These are phyloP conservation scores for Dictyostelium purpureum DNA, from an alignment of 78 protist genomes.

Conservation along the genomic window DNA sequence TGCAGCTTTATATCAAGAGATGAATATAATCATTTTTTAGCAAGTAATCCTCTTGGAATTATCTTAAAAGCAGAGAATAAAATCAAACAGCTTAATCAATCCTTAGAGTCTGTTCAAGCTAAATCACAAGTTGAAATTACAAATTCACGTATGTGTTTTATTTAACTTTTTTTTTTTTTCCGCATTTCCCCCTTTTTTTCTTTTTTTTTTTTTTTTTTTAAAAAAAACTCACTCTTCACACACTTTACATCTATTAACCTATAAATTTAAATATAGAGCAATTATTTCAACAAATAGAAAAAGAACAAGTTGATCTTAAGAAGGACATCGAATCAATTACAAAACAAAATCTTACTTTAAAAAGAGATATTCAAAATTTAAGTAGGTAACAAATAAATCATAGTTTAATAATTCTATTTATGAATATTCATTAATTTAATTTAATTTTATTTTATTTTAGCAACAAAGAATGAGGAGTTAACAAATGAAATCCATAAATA, in stretches of 20 bases:
- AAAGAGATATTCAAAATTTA: conserved; percentile 23
- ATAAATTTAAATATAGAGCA: conserved; percentile 5
- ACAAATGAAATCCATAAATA: not conserved
- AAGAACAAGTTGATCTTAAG: conserved; percentile 15
- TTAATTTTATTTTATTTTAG: not conserved
- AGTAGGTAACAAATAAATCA: conserved; percentile 11
- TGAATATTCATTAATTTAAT: not conserved
- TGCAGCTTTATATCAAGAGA: conserved; percentile 66
- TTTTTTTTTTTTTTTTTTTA: no score
- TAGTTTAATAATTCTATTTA: not conserved
- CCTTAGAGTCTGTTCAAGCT: conserved; percentile 48
- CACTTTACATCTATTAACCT: not conserved
- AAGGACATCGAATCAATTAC: conserved; percentile 17
- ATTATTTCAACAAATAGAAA: conserved; percentile 75
- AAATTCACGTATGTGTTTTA: conserved; percentile 39
- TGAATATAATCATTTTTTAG: conserved; percentile 26
- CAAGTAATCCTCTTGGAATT: conserved; percentile 29
- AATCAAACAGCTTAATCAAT: conserved; percentile 56
- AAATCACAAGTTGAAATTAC: conserved; percentile 36
- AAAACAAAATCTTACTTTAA: conserved; percentile 16
- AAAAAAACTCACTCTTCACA: no score
- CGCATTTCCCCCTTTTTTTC: not conserved
- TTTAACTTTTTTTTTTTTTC: not conserved
- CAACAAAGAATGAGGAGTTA: conserved; percentile 15
- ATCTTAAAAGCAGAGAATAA: conserved; percentile 36